Base-by-base conservation (phyloP, 192 early-diverging fungal genomes). In the Endogone sp. region DNA sequence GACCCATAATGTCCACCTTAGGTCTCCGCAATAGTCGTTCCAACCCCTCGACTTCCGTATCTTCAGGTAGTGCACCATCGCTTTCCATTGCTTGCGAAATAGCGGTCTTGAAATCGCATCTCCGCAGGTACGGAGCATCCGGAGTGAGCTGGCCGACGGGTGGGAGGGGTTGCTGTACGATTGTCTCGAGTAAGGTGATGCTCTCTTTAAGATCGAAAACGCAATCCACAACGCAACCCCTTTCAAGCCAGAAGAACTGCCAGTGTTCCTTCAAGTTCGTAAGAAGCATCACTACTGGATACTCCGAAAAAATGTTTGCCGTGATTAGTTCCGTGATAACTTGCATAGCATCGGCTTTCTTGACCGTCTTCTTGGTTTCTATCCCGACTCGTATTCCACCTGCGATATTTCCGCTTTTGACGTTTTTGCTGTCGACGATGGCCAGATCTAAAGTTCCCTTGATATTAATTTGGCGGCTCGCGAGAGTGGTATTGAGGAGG, bases 181-280 rank as follows among this genome's bases (percentile, higher is more conserved):
- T 44, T 44, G 37, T 44, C 37, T 44, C 37, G 37, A n/a, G 37
- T 44, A 44, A 44, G 37, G 37, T 44, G 37, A 44, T 44, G 37
- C 37, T 13, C 37, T 44, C 13, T 44, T 44, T 44, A 44, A 44
- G 37, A 44, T 44, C 37, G 37, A 44, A 44, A 44, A 44, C 37
- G 37, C 37, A 44, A 44, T 44, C 37, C 37, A 44, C 37, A 44
- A 44, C 37, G 4, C n/a, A 31, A 67, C 32, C 26, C 56, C 56
- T 67, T 67, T 27, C 22, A 59, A 67, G 27, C 66, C 56, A 67
- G 60, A 31, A 67, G 56, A 67, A 67, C 32, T 59, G 56, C 24
- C 66, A 67, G 16, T 8, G 23, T 59, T 60, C 37, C 56, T 57
- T 57, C 32, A 67, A 67, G 60, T 67, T 54, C 28, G 66, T 67